Evolutionary conservation across 768 basidiomycete species (phyloP), one percentile per base, ranked within the genome.

Genomic region (Rhodotorula diobovata): DNA sequence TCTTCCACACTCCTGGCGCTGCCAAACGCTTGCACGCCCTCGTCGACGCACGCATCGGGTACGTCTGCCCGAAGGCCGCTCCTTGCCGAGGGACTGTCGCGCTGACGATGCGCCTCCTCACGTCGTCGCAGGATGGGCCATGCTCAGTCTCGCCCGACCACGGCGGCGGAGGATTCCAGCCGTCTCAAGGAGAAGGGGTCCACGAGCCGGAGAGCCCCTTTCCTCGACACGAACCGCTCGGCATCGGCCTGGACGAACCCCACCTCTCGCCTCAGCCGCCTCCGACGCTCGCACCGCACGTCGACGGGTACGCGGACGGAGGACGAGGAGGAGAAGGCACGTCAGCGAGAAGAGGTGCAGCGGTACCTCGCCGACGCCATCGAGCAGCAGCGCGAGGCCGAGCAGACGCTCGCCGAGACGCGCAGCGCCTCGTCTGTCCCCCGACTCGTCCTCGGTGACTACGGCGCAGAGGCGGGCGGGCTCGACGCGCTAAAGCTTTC

Each of bases 331-430:
- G 14, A 48, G n/a, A 39, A 53, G 37, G 20, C 32, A 28, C 34
- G 35, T 6, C 51, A 54, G 39, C 28, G 30, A 10, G 23, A 37
- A 4, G 62, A 63, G 39, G 30, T 51, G 37, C 51, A 54, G 51
- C 62, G 35, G 20, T 63, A 43, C n/a, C 50, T 63, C 21, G 37
- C 39, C 37, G 51, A 63, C 15, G 51, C 62, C 12, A 39, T 53
- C 8, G 37, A 41, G 63, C 20, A 64, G 18, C 63, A 56, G 63
- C 54, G 53, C 39, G 54, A 64, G 43, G 54, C 41, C 0, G 54
- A 34, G 34, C 9, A 32, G n/a, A 46, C 45, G 23, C 51, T 70
- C 37, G 55, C 57, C 6, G 57, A 34, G 30, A 62, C 48, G 1
- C 23, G 28, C n/a, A 23, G 58, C 41, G 4, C 34, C 35, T 4